A percentile compares a stretch with the other conserved stretches of the same genome.
These are phyloP conservation scores for Tolypocladium inflatum DNA, from an alignment of 2,329 filamentous ascomycete genomes.

Conservation along the genomic window DNA sequence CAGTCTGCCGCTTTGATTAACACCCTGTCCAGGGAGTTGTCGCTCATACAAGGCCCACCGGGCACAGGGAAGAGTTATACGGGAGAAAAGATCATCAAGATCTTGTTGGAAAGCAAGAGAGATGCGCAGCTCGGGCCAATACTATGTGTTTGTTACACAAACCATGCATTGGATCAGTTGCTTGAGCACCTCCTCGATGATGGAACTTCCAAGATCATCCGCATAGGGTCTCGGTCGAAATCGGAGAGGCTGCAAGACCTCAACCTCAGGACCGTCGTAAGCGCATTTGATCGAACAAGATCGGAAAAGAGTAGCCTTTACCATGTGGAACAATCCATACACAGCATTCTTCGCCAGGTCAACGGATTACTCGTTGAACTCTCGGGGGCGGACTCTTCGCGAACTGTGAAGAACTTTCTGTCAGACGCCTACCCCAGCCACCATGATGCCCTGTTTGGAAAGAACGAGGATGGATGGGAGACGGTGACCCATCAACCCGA, in stretches of 20 bases:
- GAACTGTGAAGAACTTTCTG: background rate
- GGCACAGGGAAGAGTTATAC: conserved; percentile 60
- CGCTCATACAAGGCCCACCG: conserved; percentile 60
- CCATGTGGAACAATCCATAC: background rate
- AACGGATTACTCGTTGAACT: background rate
- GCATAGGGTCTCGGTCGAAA: conserved; percentile 51
- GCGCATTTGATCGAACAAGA: conserved; percentile 23
- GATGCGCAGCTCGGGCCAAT: conserved; percentile 36
- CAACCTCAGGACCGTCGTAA: conserved; percentile 36
- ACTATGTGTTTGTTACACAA: conserved; percentile 42
- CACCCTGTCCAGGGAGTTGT: conserved; percentile 41
- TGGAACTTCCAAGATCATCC: conserved; percentile 41
- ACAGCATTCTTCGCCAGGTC: background rate
- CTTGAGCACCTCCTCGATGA: conserved; percentile 48
- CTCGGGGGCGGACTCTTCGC: background rate
- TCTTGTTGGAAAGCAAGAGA: conserved; percentile 34
- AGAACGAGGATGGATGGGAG: background rate
- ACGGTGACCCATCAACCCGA: background rate
- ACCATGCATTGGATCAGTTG: conserved; percentile 43
- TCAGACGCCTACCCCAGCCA: background rate
- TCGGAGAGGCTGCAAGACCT: conserved; percentile 37
- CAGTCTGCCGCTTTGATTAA: conserved; percentile 42
- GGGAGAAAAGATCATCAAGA: conserved; percentile 49
- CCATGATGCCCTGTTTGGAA: conserved; percentile 1
- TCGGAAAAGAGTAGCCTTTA: conserved; percentile 24